Evolutionary conservation across 2,329 filamentous ascomycete genomes (phyloP).

Genomic region (Laburnicola sp.): DNA sequence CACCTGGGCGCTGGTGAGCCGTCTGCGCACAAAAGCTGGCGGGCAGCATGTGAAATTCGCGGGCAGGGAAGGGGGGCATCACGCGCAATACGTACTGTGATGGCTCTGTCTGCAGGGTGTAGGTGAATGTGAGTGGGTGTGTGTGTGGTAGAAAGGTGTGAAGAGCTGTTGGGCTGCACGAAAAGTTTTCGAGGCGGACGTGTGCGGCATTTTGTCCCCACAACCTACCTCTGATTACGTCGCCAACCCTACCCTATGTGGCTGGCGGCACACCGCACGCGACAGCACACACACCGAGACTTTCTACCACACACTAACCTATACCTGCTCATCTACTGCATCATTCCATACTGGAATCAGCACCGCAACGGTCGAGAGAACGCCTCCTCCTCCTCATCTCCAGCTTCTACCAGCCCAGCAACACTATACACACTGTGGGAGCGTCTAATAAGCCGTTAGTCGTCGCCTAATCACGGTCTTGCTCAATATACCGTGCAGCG

Average conservation of each 20-base stretch:
- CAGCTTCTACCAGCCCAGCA: too few species aligned
- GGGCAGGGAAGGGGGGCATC: not conserved
- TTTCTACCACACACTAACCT: too few species aligned
- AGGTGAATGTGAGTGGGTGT: not conserved
- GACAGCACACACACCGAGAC: too few species aligned
- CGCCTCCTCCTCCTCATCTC: too few species aligned
- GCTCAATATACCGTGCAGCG: too few species aligned
- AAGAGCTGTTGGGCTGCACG: not conserved
- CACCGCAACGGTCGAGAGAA: too few species aligned
- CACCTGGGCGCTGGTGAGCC: conserved; percentile 17
- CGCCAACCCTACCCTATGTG: not conserved
- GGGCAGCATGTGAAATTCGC: conserved; percentile 7
- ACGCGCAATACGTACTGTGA: conserved; percentile 11
- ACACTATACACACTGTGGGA: too few species aligned
- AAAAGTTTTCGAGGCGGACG: conserved; percentile 6
- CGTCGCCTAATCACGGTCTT: too few species aligned
- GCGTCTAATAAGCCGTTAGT: too few species aligned
- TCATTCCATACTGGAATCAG: too few species aligned
- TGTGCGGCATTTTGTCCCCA: conserved; percentile 12
- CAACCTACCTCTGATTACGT: not conserved
- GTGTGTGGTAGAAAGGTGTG: not conserved
- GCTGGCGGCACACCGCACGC: not conserved
- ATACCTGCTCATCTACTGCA: too few species aligned
- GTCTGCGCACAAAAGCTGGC: conserved; percentile 1
- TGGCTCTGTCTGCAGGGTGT: too few species aligned